Evolutionary conservation across 148 eudicot genomes (phyloP).

Genomic region (Rhododendron simsii): DNA sequence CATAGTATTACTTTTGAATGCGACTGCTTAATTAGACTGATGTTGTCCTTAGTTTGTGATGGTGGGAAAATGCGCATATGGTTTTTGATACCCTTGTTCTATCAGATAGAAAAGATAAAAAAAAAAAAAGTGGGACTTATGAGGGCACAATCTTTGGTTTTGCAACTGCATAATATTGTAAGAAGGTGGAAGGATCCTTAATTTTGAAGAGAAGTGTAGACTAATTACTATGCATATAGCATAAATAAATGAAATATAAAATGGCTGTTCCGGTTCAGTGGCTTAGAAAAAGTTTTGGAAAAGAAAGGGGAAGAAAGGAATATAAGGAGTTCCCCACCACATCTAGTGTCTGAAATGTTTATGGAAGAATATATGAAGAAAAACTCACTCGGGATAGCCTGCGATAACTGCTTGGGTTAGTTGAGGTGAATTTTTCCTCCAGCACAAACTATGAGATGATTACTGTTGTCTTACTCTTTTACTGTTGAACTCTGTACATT

Average conservation of each 20-base stretch:
- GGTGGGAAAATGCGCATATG: not conserved
- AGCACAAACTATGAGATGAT: not conserved
- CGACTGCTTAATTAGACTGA: not conserved
- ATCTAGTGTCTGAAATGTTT: not conserved
- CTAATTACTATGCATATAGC: not conserved
- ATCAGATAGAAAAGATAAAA: not conserved
- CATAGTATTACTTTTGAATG: not conserved
- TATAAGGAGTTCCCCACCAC: not conserved
- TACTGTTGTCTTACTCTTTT: not conserved
- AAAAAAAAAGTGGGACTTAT: not conserved
- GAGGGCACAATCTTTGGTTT: not conserved
- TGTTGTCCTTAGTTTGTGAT: not conserved
- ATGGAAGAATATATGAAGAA: not conserved
- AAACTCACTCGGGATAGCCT: not conserved
- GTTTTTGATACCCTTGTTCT: not conserved
- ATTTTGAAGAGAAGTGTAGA: not conserved
- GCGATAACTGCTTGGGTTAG: not conserved
- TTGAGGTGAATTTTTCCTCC: slow-evolving; percentile 3
- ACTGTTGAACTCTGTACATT: not conserved
- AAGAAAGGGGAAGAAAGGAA: not conserved
- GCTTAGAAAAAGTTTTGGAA: not conserved
- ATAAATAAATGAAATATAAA: not conserved
- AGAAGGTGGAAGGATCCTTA: not conserved
- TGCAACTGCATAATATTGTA: not conserved
- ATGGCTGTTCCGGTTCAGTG: not conserved